Evolutionary conservation across 176 grass and related monocot genomes (phyloP).

Genomic region (Bonia amplexicaulis): DNA sequence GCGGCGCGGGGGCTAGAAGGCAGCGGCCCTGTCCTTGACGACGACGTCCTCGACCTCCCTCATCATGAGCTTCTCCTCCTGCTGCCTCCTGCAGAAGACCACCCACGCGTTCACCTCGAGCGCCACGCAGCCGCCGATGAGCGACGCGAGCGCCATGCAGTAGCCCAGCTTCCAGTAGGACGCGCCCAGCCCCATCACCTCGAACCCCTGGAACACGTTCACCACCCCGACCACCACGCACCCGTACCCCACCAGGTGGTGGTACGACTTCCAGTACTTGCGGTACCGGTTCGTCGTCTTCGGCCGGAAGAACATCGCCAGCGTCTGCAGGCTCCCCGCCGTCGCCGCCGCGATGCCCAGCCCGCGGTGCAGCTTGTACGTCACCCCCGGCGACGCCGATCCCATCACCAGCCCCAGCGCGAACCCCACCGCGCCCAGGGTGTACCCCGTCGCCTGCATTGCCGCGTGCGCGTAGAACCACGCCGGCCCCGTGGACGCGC

Average conservation of each 20-base stretch:
- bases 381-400: conserved; percentile 54
- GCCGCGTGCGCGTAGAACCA: conserved; percentile 96
- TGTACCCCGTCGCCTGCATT: conserved; percentile 56
- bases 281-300: conserved; percentile 94
- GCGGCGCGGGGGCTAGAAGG: conserved; percentile 10
- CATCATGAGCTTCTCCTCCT: conserved; percentile 60
- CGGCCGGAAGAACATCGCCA: conserved; percentile 83
- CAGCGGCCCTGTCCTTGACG: conserved; percentile 51
- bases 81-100: conserved; percentile 66
- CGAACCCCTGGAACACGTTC: conserved; percentile 97
- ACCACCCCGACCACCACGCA: conserved; percentile 89
- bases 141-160: conserved; percentile 75
- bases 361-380: conserved; percentile 76
- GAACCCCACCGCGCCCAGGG: conserved; percentile 66
- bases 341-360: conserved; percentile 75
- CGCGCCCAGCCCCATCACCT: conserved; percentile 75
- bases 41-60: conserved; percentile 53
- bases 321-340: conserved; percentile 77
- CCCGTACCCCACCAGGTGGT: conserved; percentile 94
- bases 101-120: conserved; percentile 99
- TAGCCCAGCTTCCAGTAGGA: conserved; percentile 95
- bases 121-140: conserved; percentile 69
- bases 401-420: conserved; percentile 86
- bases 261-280: conserved; percentile 99
- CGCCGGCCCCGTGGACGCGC: conserved; percentile 48